Percentiles rank a stretch among this genome's conserved stretches.
These are phyloP conservation scores for Diaporthe ampelina DNA, from an alignment of 2,329 filamentous ascomycete species.

Conservation along the genomic window DNA sequence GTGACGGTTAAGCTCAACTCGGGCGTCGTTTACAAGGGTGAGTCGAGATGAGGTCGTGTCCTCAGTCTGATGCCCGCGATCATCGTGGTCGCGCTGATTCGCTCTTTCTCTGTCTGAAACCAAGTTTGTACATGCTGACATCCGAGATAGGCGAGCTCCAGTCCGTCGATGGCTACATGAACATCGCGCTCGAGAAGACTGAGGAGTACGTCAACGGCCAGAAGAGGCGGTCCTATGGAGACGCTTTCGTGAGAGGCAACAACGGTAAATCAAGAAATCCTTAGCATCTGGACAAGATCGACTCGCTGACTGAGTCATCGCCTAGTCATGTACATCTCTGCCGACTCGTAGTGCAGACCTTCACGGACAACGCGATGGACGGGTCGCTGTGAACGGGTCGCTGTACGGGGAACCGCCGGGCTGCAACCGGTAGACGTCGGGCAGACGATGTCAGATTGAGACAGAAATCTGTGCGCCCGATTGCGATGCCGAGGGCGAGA, in stretches of 20 bases:
- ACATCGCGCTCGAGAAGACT: slow-evolving; percentile 97
- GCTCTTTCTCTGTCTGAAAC: no score
- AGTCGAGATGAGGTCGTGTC: slow-evolving; percentile 45
- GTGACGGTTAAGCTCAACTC: slow-evolving; percentile 99
- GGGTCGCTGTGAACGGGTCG: not conserved
- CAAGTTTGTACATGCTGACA: slow-evolving; percentile 40
- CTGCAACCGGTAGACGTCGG: not conserved
- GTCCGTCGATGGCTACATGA: slow-evolving; percentile 99
- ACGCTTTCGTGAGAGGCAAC: slow-evolving; percentile 96
- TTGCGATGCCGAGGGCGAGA: not conserved
- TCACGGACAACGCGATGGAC: not conserved
- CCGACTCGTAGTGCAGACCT: slow-evolving; percentile 60
- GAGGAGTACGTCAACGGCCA: slow-evolving; percentile 91
- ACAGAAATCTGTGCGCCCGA: not conserved
- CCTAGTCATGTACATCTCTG: slow-evolving; percentile 79
- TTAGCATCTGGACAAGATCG: not conserved
- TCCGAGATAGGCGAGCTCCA: slow-evolving; percentile 83
- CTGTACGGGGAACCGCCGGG: no score
- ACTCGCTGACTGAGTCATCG: slow-evolving; percentile 34
- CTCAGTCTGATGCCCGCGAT: not conserved
- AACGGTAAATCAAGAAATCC: slow-evolving; percentile 74
- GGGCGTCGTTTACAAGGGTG: slow-evolving; percentile 98
- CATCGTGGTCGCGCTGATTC: not conserved
- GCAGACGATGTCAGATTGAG: not conserved
- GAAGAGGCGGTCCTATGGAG: slow-evolving; percentile 86